Evolutionary conservation across 2,329 filamentous ascomycete genomes (phyloP).

Genomic region (Penicillium freii): DNA sequence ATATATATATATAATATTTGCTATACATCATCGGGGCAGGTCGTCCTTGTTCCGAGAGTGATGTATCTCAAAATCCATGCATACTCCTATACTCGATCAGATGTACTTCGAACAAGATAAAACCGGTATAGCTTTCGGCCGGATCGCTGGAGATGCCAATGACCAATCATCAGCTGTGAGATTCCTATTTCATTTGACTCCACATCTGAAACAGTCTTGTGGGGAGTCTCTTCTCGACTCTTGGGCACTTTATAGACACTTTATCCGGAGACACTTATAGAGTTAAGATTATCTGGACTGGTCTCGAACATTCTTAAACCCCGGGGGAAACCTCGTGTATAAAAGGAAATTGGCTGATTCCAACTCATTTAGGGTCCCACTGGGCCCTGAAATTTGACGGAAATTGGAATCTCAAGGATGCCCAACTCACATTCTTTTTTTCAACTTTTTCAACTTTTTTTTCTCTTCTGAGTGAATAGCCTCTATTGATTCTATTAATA

Average conservation of each 20-base stretch:
- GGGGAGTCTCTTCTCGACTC: background rate
- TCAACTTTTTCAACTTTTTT: background rate
- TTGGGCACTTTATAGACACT: background rate
- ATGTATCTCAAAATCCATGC: background rate
- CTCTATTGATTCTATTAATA: background rate
- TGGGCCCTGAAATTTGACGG: background rate
- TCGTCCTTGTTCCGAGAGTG: background rate
- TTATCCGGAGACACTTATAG: background rate
- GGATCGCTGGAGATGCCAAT: background rate
- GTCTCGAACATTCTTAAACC: background rate
- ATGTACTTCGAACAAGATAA: too few relatives aligned
- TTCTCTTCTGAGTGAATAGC: background rate
- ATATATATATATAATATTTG: background rate
- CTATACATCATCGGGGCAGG: background rate
- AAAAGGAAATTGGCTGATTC: background rate
- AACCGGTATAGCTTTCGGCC: background rate
- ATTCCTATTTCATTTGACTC: slow-evolving; percentile 4
- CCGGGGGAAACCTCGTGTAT: background rate
- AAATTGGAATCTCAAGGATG: background rate
- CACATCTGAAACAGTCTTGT: slow-evolving; percentile 20
- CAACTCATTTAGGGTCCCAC: background rate
- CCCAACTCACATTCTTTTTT: background rate
- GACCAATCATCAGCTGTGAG: background rate
- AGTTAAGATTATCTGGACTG: background rate
- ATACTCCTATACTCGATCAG: background rate